These are phyloP conservation scores for Microsporum canis DNA, from an alignment of 2,329 filamentous ascomycete species.

Conservation along the genomic window DNA sequence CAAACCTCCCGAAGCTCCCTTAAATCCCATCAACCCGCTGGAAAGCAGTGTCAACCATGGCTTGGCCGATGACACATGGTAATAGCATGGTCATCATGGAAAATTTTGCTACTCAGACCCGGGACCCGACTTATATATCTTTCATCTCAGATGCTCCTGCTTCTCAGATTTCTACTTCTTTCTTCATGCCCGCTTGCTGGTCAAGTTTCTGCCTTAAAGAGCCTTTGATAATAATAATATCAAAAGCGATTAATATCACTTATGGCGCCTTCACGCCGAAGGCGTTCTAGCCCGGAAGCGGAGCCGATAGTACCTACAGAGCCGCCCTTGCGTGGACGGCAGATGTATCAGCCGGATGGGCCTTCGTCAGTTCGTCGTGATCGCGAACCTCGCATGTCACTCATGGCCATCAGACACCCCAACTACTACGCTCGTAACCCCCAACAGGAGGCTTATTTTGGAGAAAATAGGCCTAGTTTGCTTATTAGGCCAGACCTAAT, in stretches of 20 bases:
- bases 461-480: conserved; percentile 25
- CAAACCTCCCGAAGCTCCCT: neutral
- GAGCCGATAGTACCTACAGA: neutral
- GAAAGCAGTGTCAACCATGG: neutral
- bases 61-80: neutral
- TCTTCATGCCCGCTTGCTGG: neutral
- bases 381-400: neutral
- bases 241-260: neutral
- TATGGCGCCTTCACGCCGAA: neutral
- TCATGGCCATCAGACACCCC: neutral
- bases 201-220: neutral
- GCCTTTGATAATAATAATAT: neutral
- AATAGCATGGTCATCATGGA: neutral
- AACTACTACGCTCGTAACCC: no score
- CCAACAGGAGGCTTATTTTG: neutral
- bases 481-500: conserved; percentile 57
- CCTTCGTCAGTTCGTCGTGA: neutral
- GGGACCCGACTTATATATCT: neutral
- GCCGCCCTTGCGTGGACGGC: neutral
- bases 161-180: neutral
- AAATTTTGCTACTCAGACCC: neutral
- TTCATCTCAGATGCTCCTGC: neutral
- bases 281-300: neutral
- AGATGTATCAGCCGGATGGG: neutral
- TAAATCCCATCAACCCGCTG: neutral